Percentiles rank a stretch among this genome's conserved stretches.
Evolutionary conservation across 2,329 filamentous ascomycete genomes (phyloP).

Genomic region (Didymella pomorum): DNA sequence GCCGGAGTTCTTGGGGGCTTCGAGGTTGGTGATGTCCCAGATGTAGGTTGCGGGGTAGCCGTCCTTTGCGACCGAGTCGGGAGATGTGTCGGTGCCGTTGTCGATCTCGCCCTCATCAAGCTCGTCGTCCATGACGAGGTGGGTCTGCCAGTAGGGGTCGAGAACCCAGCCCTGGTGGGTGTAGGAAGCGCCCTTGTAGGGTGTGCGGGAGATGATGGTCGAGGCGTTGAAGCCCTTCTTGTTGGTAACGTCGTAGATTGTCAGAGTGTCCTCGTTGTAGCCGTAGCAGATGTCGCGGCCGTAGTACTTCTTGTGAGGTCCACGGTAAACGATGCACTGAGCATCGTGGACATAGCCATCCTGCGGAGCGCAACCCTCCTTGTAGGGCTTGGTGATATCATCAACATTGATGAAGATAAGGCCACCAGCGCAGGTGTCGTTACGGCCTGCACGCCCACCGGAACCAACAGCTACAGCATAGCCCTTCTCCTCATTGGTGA

Average conservation of each 20-base stretch:
- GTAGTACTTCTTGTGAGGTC: constrained; percentile 60
- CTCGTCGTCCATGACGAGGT: constrained; percentile 50
- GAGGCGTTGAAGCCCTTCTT: constrained; percentile 63
- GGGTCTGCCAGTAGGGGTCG: constrained; percentile 46
- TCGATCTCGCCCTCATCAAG: constrained; percentile 50
- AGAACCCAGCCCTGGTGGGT: constrained; percentile 68
- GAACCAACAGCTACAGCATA: constrained; percentile 49
- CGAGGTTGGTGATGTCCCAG: constrained; percentile 49
- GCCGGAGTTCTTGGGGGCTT: constrained; percentile 50
- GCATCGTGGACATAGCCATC: constrained; percentile 69
- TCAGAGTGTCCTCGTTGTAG: constrained; percentile 64
- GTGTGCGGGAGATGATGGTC: constrained; percentile 63
- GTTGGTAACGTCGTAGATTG: constrained; percentile 62
- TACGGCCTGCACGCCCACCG: constrained; percentile 39
- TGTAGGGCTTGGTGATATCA: constrained; percentile 56
- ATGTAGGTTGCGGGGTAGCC: constrained; percentile 50
- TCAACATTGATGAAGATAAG: constrained; percentile 66
- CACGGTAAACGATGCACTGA: constrained; percentile 65
- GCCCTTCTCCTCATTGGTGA: constrained; percentile 46
- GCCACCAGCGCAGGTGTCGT: constrained; percentile 57
- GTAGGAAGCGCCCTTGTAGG: constrained; percentile 63
- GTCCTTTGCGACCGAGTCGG: constrained; percentile 41
- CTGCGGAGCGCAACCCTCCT: constrained; percentile 61
- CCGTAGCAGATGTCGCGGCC: constrained; percentile 65
- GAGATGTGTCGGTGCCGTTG: constrained; percentile 23